Evolutionary conservation across 179 eudicot genomes (phyloP).

Genomic region (Drosera spatulata): DNA sequence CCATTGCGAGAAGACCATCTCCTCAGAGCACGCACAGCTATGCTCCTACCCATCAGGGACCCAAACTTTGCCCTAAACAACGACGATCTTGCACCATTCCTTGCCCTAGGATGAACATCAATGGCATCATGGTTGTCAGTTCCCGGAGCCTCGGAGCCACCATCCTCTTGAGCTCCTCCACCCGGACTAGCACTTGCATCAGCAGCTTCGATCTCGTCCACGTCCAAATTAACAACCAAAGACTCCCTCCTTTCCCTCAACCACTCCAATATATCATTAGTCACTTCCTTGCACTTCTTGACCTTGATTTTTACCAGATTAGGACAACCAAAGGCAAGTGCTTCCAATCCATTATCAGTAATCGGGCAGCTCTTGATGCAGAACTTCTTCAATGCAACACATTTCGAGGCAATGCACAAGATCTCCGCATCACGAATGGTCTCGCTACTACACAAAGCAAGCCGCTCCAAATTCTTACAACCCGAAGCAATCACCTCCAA

Average conservation of each 20-base stretch:
- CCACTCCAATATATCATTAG: slow-evolving; percentile 47
- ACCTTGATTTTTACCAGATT: slow-evolving; percentile 44
- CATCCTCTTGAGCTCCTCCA: slow-evolving; percentile 34
- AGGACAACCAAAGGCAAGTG: slow-evolving; percentile 70
- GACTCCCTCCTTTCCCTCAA: slow-evolving; percentile 24
- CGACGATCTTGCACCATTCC: slow-evolving; percentile 18
- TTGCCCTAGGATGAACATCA: slow-evolving; percentile 5
- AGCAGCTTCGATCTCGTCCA: slow-evolving; percentile 26
- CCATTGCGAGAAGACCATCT: not conserved
- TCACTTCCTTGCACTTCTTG: slow-evolving; percentile 37
- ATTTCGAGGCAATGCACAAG: slow-evolving; percentile 57
- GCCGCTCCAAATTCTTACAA: slow-evolving; percentile 56
- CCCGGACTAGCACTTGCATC: slow-evolving; percentile 44
- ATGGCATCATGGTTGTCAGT: slow-evolving; percentile 6
- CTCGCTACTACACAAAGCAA: slow-evolving; percentile 83
- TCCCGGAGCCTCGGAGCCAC: slow-evolving; percentile 5
- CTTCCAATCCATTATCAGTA: slow-evolving; percentile 61
- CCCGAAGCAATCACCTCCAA: slow-evolving; percentile 49
- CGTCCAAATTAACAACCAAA: slow-evolving; percentile 28
- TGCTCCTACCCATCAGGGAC: slow-evolving; percentile 23
- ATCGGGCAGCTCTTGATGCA: slow-evolving; percentile 79
- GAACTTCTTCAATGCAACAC: slow-evolving; percentile 35
- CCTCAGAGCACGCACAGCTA: slow-evolving; percentile 17
- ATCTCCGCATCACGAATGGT: slow-evolving; percentile 70
- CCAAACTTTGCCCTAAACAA: slow-evolving; percentile 23